Base-by-base conservation (phyloP, 1,284 basidiomycete genomes). In the Puccinia coronata region DNA sequence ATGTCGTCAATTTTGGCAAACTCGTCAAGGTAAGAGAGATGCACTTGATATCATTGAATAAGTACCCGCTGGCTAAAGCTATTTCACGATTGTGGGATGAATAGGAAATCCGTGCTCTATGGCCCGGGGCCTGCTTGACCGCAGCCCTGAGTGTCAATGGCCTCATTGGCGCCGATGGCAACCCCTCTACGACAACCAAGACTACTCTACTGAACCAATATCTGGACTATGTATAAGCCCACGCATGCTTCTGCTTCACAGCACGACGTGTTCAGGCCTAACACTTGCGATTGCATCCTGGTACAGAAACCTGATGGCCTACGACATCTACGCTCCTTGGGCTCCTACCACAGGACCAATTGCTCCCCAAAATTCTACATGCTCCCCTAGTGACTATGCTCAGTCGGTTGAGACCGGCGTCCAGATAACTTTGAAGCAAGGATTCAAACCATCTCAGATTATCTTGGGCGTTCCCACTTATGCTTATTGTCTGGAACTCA, bases 281-380 rank as follows among this genome's bases (percentile, higher is more conserved):
- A 53, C n/a, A n/a, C n/a, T n/a, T 20, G n/a, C 20, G 16, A 12
- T 18, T 31, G 9, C 6, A 36, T 61, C 59, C 41, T 39, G 14
- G 31, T 23, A 4, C 61, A 73, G 70, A 8, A 73, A 80, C 34
- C 25, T 80, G 14, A 80, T 80, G 78, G 69, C 69, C 9, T 80
- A 80, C 43, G 78, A 80, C 49, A 70, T 72, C 31, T 80, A 49
- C 20, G 80, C 71, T 31, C n/a, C 43, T 23, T 81, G 71, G 71
- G 31, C 80, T 23, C 14, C 59, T 0, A 81, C 57, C 4, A 81
- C 80, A 9, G 80, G 71, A n/a, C 71, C 71, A 1, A 0, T 74
- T 11, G 57, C 47, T 16, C 71, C 80, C 0, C 14, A 75, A 2
- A n/a, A 55, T 41, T 36, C 16, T 18, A 74, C 71, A 20, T 81